Base-by-base conservation (phyloP, 1,284 basidiomycete genomes). In the Tilletia caries region DNA sequence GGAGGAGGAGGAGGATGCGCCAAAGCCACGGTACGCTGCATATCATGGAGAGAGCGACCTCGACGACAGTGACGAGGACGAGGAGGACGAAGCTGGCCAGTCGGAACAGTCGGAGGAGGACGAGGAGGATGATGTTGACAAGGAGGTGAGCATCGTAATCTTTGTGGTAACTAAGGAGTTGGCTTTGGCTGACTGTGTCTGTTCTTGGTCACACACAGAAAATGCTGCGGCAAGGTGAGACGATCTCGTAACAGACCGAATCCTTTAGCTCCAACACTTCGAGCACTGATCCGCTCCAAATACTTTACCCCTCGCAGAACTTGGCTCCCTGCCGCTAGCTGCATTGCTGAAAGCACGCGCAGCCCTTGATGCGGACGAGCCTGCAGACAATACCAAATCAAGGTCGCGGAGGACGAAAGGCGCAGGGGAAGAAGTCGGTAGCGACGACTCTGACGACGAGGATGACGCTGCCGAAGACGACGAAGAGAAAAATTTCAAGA, bases 1-100 rank as follows among this genome's bases (percentile, higher is more conserved):
- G 15, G 75, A 89, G 46, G 84, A 75, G 23, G 86, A 85, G 52
- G 84, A 86, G 6, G 85, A 86, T 15, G 86, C 85, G 23, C 48
- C 18, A 13, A 20, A 50, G 48, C 48, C 48, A 25, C 12, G 48
- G 20, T 50, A 50, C 23, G 48, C 48, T 50, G 48, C 48, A 8
- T 50, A 50, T 25, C 48, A 50, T 25, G 48, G 48, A 20, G 48
- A 50, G 48, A 50, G 48, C 20, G 48, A 50, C 48, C 20, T n/a
- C 20, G 48, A 50, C 20, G 48, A 50, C 54, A 86, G 85, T 1
- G 82, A 82, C 18, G 81, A 65, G 3, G 67, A 70, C 54, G 69
- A 71, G 5, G 68, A 50, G 20, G 69, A 65, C 20, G 37, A 41
- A 41, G 37, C 8, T n/a, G n/a, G n/a, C n/a, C n/a, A n/a, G 8